A percentile compares a stretch with the other conserved stretches of the same genome.
phyloP scores from a whole-genome alignment of 352 stramenopile species.

The Phytophthora brassicae region DNA sequence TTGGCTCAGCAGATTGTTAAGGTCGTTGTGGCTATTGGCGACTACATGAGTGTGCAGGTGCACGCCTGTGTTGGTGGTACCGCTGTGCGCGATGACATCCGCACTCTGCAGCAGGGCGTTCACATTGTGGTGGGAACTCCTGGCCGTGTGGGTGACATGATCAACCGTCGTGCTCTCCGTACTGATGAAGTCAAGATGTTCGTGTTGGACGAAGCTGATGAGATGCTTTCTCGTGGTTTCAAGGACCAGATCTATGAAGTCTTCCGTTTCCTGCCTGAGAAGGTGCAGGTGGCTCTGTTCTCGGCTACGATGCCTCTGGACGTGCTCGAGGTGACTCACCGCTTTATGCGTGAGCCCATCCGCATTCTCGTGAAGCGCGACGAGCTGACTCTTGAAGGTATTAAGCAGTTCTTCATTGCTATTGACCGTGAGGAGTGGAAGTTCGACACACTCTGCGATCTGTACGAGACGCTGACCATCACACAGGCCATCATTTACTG shows the following conservation, averaged over 20 bases:
- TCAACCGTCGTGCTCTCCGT: conserved; percentile 96
- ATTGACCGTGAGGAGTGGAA: conserved; percentile 99
- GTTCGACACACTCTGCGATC: conserved; percentile 99
- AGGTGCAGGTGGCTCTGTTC: conserved; percentile 98
- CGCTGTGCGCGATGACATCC: conserved; percentile 98
- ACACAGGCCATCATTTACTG: conserved; percentile 99
- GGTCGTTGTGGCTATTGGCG: conserved; percentile 93
- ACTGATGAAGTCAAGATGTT: conserved; percentile 97
- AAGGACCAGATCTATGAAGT: conserved; percentile 99
- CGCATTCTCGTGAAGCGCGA: conserved; percentile 99
- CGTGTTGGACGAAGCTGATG: conserved; percentile 99
- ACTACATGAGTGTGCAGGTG: conserved; percentile 97
- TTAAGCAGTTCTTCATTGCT: conserved; percentile 99
- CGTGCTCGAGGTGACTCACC: conserved; percentile 97
- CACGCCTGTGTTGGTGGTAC: conserved; percentile 99
- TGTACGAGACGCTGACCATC: conserved; percentile 99
- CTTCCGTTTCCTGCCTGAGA: conserved; percentile 98
- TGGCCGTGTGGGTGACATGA: conserved; percentile 99
- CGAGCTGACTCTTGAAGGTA: conserved; percentile 99
- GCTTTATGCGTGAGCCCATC: conserved; percentile 99
- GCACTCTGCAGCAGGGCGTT: conserved; percentile 96
- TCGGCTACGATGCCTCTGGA: conserved; percentile 99
- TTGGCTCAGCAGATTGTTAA: conserved; percentile 99
- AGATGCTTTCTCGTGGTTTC: conserved; percentile 99
- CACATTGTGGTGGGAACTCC: conserved; percentile 99